Evolutionary conservation across 2,329 filamentous ascomycete genomes (phyloP), one percentile per base, ranked within the genome.

Genomic region (Mariannaea sp.): DNA sequence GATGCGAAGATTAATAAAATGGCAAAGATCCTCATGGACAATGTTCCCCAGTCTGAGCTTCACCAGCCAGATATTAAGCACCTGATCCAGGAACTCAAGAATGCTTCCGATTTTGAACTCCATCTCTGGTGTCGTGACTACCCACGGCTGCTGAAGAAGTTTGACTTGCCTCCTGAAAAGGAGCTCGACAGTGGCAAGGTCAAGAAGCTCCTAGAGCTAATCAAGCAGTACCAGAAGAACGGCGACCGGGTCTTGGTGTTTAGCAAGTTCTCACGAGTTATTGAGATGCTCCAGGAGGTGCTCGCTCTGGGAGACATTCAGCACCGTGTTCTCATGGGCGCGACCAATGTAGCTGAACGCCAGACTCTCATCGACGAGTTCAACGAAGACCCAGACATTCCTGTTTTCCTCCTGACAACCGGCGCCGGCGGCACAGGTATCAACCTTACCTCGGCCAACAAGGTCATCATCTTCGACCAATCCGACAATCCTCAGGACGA

Each of bases 401-500:
- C 92, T 0, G 92, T 95, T 1, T 99, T 99, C 72, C 82, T 99
- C 60, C 82, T 99, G 5, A 94, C 90, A 1, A 99, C 94, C 0
- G 93, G 92, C 55, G 92, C 93, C 0, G 94, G 94, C 46, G 94
- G 94, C n/a, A 94, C 93, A 0, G 94, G 94, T 33, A 95, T 99
- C 76, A 99, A 99, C 72, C 76, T 99, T 49, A 94, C 93, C 7
- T 90, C 89, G 29, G 94, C 94, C 4, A 97, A 97, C 77, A 97
- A 97, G 74, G 93, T 99, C 63, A 85, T 99, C 72, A 94, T 99
- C 66, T 97, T 97, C 70, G 94, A 99, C 72, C 89, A 89, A 59
- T 90, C 87, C n/a, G 96, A 97, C 75, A 99, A 99, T 65, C 94
- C 94, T 0, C 94, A 99, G 69, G 93, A 97, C 63, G 94, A 99